phyloP scores from a whole-genome alignment of 306 rosid species.

The Dryas alaskensis region DNA sequence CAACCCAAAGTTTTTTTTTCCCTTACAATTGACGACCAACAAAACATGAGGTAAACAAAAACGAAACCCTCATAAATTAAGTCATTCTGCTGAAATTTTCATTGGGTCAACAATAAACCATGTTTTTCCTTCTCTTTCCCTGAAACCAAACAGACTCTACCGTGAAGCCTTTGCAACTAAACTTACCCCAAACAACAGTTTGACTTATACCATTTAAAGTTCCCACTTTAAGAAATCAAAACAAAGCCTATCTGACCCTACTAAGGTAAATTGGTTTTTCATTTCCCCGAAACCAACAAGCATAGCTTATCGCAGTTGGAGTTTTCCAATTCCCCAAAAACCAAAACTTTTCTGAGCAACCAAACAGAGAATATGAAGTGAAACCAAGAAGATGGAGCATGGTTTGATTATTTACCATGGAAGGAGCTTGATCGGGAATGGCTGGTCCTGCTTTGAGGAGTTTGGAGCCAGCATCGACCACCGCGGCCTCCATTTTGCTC shows the following conservation, averaged over 20 bases:
- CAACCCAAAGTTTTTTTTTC: neutral
- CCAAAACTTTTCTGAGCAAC: neutral
- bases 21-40: neutral
- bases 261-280: neutral
- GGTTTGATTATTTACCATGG: conserved; percentile 48
- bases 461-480: conserved; percentile 78
- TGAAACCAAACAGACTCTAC: neutral
- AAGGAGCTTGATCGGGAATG: conserved; percentile 91
- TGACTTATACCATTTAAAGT: neutral
- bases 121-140: neutral
- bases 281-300: neutral
- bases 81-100: neutral
- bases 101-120: neutral
- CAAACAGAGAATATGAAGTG: neutral
- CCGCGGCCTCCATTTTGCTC: conserved; percentile 74
- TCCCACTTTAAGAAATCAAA: neutral
- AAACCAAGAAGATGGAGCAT: neutral
- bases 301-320: neutral
- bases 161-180: neutral
- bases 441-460: conserved; percentile 96
- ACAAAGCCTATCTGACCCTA: neutral
- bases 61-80: neutral
- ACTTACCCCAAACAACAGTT: neutral
- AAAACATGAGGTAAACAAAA: neutral
- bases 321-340: neutral